A percentile compares a stretch with the other conserved stretches of the same genome.
These are phyloP conservation scores for Daldinia grandis DNA, from an alignment of 495 filamentous ascomycete genomes.

Conservation along the genomic window DNA sequence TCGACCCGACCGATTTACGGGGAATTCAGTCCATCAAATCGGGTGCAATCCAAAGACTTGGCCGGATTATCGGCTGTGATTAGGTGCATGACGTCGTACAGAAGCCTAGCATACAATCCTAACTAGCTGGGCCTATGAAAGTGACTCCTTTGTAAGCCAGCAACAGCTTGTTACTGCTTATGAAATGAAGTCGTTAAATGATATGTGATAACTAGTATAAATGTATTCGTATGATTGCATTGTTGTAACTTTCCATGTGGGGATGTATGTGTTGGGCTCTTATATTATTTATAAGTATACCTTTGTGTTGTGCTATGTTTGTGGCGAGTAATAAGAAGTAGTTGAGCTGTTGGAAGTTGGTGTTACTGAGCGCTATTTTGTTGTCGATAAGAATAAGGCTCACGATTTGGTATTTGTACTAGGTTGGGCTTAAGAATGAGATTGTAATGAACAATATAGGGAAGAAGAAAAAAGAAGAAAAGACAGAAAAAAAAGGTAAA, in stretches of 20 bases:
- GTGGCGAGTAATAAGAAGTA: background rate
- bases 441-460: background rate
- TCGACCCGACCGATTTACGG: slow-evolving; percentile 7
- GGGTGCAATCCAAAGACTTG: slow-evolving; percentile 26
- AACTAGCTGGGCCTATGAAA: background rate
- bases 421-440: background rate
- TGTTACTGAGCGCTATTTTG: background rate
- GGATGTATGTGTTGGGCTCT: background rate
- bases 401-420: background rate
- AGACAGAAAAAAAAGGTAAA: background rate
- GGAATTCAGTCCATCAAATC: slow-evolving; percentile 24
- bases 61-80: slow-evolving; percentile 21
- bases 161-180: background rate
- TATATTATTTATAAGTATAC: background rate
- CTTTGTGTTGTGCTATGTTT: background rate
- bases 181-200: background rate
- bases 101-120: slow-evolving; percentile 19
- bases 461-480: background rate
- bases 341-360: background rate
- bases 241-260: background rate
- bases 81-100: slow-evolving; percentile 29
- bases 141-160: background rate
- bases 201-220: slow-evolving; percentile 1
- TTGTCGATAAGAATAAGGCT: background rate
- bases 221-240: background rate